A percentile compares a stretch with the other conserved stretches of the same genome.
Evolutionary conservation across 2,329 filamentous ascomycete species (phyloP).

Genomic region (Fusarium napiforme): DNA sequence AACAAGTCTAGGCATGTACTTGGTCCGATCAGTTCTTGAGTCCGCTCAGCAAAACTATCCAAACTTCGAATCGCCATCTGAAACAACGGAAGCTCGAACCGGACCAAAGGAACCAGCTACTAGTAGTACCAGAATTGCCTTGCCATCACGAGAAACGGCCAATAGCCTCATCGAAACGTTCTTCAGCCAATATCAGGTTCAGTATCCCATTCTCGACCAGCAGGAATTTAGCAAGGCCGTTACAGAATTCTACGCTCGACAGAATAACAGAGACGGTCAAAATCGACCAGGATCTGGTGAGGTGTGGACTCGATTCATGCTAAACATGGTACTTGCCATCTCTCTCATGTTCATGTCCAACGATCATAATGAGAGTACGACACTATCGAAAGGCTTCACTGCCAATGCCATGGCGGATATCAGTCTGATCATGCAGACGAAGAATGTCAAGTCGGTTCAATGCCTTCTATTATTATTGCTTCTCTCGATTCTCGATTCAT

Average conservation of each 20-base stretch:
- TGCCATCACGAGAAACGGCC: constrained; percentile 1
- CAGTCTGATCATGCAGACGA: constrained; percentile 8
- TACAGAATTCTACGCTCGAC: background rate
- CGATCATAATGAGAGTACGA: background rate
- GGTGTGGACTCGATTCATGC: constrained; percentile 8
- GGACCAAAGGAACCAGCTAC: background rate
- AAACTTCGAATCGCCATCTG: background rate
- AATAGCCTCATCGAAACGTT: background rate
- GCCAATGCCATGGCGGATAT: constrained; percentile 6
- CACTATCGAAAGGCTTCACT: constrained; percentile 1
- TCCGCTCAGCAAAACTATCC: constrained; percentile 14
- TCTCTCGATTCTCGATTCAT: constrained; percentile 6
- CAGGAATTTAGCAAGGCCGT: background rate
- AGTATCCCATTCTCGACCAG: constrained; percentile 13
- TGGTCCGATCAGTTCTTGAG: constrained; percentile 18
- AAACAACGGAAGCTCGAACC: background rate
- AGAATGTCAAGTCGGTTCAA: constrained; percentile 11
- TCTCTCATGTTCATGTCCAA: constrained; percentile 2
- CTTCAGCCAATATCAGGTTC: constrained; percentile 11
- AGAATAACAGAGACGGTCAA: background rate
- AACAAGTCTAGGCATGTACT: background rate
- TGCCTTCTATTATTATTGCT: constrained; percentile 1
- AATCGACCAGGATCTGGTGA: background rate
- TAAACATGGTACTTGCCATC: constrained; percentile 17
- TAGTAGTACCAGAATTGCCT: background rate